Evolutionary conservation across 805 yeast species (phyloP).

Genomic region (Nakazawaea sp.): DNA sequence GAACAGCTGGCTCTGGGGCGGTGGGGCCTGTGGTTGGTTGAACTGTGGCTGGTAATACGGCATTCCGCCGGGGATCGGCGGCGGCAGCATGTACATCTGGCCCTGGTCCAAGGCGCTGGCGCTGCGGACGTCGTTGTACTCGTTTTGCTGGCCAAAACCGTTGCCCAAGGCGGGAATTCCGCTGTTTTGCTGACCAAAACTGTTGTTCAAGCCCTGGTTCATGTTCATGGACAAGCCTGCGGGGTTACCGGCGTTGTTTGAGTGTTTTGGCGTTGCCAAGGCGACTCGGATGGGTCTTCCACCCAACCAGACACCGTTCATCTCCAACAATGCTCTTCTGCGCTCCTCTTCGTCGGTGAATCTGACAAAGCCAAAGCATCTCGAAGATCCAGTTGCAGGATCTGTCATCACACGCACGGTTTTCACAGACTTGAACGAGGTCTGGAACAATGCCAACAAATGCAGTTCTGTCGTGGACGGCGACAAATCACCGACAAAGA

Average conservation of each 20-base stretch:
- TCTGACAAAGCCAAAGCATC: constrained; percentile 79
- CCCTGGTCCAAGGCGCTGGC: constrained; percentile 9
- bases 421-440: constrained; percentile 56
- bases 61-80: constrained; percentile 12
- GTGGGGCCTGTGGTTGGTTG: constrained; percentile 9
- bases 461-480: constrained; percentile 80
- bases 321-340: constrained; percentile 58
- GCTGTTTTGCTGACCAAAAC: constrained; percentile 11
- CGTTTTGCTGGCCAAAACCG: not conserved
- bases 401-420: constrained; percentile 85
- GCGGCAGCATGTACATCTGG: constrained; percentile 8
- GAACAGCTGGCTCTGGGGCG: constrained; percentile 16
- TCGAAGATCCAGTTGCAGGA: constrained; percentile 68
- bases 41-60: constrained; percentile 11
- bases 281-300: constrained; percentile 76
- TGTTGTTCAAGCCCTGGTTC: constrained; percentile 14
- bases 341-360: constrained; percentile 67
- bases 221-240: constrained; percentile 3
- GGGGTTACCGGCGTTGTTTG: constrained; percentile 11
- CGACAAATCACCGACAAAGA: constrained; percentile 78
- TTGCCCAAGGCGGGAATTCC: not conserved
- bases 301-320: constrained; percentile 78
- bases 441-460: constrained; percentile 63
- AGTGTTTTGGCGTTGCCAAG: constrained; percentile 66
- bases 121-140: constrained; percentile 13